Evolutionary conservation across 768 basidiomycete species (phyloP), one percentile per base, ranked within the genome.

Genomic region (Floccularia luteovirens): DNA sequence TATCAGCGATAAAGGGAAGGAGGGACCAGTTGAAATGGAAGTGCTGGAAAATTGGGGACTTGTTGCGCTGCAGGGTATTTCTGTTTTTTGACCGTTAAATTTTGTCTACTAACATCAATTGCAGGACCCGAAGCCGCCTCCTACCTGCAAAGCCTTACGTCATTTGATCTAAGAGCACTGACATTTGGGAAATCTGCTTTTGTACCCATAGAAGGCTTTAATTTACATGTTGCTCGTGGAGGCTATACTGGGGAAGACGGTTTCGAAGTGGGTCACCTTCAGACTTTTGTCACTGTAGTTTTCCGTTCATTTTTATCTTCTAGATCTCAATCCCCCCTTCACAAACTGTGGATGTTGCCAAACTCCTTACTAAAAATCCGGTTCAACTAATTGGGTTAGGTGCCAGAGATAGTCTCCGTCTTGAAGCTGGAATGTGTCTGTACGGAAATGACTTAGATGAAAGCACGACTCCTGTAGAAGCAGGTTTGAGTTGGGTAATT

Each of bases 201-300:
- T 54, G 73, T 90, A 6, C 77, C 84, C 1, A 72, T 96, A 30
- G 82, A 82, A 43, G 82, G 79, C 3, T 77, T 80, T 49, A 81
- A 79, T 54, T 73, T 89, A 24, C 91, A 98, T 55, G 77, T 98
- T 22, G 87, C 91, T 5, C 79, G 96, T 12, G 90, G 91, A 21
- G 96, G 96, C 3, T 99, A 99, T 62, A 98, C 96, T 0, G 96
- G 96, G 8, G 96, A 99, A 63, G 96, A 99, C 59, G 96, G 96
- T 0, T 98, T 99, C 49, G 96, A 99, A 72, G 91, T 81, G 19
- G 43, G 47, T 46, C 37, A 1, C 23, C 16, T 43, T 20, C 19
- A 22, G 33, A 35, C 36, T 17, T 31, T 24, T n/a, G 3, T 21
- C 31, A 35, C 28, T 39, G 14, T 36, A 32, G 32, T 31, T 24